These are phyloP conservation scores for Beauveria scarabaeidicola DNA, from an alignment of 2,329 filamentous ascomycete species.

Conservation along the genomic window DNA sequence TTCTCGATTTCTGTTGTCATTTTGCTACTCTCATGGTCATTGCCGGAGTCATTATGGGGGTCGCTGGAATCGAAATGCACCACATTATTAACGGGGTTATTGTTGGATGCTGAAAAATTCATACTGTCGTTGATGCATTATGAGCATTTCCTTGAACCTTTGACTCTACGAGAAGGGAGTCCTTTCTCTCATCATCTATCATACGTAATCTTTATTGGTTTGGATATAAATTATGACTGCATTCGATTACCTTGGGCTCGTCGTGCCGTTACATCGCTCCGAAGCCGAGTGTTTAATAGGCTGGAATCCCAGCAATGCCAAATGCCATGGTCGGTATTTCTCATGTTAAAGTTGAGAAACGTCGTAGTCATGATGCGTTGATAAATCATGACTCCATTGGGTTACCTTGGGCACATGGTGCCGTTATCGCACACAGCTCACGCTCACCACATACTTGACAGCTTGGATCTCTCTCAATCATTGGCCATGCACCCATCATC, in stretches of 20 bases:
- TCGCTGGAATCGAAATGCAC: neutral
- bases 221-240: slow-evolving; percentile 7
- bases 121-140: neutral
- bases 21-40: neutral
- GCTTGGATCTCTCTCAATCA: too few relatives aligned
- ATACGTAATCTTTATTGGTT: slow-evolving; percentile 8
- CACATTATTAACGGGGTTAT: neutral
- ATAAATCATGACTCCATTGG: slow-evolving; percentile 3
- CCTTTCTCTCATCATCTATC: neutral
- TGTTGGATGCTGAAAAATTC: neutral
- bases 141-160: neutral
- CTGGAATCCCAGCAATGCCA: too few relatives aligned
- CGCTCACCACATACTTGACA: too few relatives aligned
- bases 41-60: neutral
- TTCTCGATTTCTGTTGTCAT: neutral
- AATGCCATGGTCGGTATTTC: too few relatives aligned
- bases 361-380: too few relatives aligned
- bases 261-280: neutral
- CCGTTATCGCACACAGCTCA: too few relatives aligned
- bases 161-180: neutral
- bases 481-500: too few relatives aligned
- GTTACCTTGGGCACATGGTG: neutral
- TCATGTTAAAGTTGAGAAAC: too few relatives aligned
- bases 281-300: too few relatives aligned
- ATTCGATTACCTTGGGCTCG: neutral